Percentiles rank a stretch among this genome's conserved stretches.
These are phyloP conservation scores for Leccinum huronense DNA, from an alignment of 1,284 basidiomycete genomes.

Conservation along the genomic window DNA sequence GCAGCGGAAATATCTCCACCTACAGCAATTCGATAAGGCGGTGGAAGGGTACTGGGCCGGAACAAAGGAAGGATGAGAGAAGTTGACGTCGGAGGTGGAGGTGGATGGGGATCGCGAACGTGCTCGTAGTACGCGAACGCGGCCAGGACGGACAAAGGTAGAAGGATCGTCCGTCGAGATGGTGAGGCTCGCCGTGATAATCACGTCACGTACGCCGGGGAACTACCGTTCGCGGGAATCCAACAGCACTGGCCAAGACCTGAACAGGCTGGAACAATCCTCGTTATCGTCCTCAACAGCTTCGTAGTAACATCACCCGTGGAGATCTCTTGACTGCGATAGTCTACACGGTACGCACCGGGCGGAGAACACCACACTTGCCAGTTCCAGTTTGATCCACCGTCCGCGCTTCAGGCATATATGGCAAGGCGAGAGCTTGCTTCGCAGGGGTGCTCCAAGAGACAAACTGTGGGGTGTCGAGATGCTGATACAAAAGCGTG, in stretches of 20 bases:
- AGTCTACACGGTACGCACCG: constrained; percentile 16
- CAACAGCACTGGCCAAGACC: constrained; percentile 13
- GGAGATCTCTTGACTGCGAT: constrained; percentile 18
- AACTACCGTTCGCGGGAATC: constrained; percentile 19
- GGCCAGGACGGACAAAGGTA: constrained; percentile 19
- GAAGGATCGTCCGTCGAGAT: constrained; percentile 27
- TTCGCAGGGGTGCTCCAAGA: constrained; percentile 25
- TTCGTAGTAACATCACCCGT: constrained; percentile 25
- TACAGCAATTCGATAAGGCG: constrained; percentile 23
- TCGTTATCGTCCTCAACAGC: constrained; percentile 29
- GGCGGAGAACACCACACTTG: constrained; percentile 21
- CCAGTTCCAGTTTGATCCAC: constrained; percentile 5
- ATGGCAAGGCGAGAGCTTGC: constrained; percentile 29
- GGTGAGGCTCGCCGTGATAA: constrained; percentile 5
- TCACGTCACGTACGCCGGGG: no score
- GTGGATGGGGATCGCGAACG: constrained; percentile 17
- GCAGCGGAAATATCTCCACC: background rate
- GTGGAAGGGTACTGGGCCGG: constrained; percentile 28
- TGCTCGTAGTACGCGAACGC: constrained; percentile 35
- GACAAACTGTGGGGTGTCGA: constrained; percentile 54
- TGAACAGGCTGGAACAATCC: constrained; percentile 14
- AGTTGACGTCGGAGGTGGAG: constrained; percentile 9
- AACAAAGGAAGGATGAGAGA: constrained; percentile 22
- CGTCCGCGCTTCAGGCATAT: constrained; percentile 21
- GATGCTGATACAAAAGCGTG: constrained; percentile 74